Evolutionary conservation across 495 filamentous ascomycete genomes (phyloP), one percentile per base, ranked within the genome.

Genomic region (Polyplosphaeria fusca): DNA sequence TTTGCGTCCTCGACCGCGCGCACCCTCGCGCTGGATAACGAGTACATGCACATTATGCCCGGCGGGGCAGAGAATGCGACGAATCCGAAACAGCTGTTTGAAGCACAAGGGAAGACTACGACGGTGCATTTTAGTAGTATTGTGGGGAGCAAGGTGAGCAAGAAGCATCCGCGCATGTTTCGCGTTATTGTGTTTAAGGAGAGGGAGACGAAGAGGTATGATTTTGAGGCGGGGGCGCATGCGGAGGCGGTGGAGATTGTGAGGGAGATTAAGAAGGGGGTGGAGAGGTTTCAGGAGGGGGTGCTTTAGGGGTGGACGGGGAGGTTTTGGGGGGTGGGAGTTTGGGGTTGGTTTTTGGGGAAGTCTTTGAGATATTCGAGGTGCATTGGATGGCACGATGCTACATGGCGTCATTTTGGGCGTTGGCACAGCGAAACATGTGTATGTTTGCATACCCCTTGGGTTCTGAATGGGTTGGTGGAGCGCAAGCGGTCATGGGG

Each of bases 31-130:
- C 89, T 98, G 58, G 93, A 97, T 67, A 89, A 89, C 41, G 93
- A 98, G 68, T 96, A 95, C 64, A 82, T 98, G 68, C 93, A 96
- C 70, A 91, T 97, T 61, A 86, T 95, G 77, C 91, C 93, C 28
- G 82, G 79, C 0, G 84, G 85, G 20, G 47, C 52, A 2, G 23
- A 50, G 32, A 44, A 51, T 35, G 16, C 54, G 24, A 40, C 56
- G 2, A 59, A 50, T 28, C 66, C 57, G n/a, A 67, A 62, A 7
- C 80, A 70, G 5, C 68, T 73, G 2, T 79, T 79, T 20, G 79
- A 80, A 22, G 67, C 39, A 4, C 38, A 43, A 25, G 51, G 51
- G n/a, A 97, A 96, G 72, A 89, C 88, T 16, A 89, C 89, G 12
- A 90, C 89, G 26, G 87, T 97, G 45, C 89, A 91, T 52, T 96